Evolutionary conservation across 495 filamentous ascomycete species (phyloP).

Genomic region (Oleoguttula mirabilis): DNA sequence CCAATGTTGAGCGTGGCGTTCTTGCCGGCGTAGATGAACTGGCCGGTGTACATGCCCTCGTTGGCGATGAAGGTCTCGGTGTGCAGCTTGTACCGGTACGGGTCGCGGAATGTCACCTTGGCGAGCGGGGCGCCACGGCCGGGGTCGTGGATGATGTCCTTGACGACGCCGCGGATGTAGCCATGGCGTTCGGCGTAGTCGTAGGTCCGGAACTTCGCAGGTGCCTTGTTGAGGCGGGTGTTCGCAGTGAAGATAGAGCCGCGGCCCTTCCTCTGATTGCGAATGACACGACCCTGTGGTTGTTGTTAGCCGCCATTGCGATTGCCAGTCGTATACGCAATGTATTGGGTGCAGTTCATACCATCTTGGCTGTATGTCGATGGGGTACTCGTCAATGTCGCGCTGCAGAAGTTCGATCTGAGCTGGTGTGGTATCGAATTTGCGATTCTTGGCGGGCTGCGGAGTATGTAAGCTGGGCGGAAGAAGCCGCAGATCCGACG

Average conservation of each 20-base stretch:
- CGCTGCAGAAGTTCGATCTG: too few relatives aligned
- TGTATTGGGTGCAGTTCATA: too few relatives aligned
- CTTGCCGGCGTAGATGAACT: constrained; percentile 99
- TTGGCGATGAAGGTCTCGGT: constrained; percentile 80
- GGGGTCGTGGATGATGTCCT: constrained; percentile 98
- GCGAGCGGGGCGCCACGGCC: constrained; percentile 96
- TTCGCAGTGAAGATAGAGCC: constrained; percentile 93
- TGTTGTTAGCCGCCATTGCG: constrained; percentile 8
- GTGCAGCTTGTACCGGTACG: constrained; percentile 60
- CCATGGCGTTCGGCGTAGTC: constrained; percentile 94
- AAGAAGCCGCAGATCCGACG: too few relatives aligned
- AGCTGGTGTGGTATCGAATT: too few relatives aligned
- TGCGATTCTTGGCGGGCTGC: too few relatives aligned
- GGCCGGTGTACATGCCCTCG: constrained; percentile 99
- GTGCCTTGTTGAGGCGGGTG: constrained; percentile 85
- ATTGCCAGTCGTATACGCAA: too few relatives aligned
- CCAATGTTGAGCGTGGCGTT: constrained; percentile 88
- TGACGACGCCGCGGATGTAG: constrained; percentile 91
- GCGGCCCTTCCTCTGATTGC: constrained; percentile 64
- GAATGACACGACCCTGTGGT: constrained; percentile 57
- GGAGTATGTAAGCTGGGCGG: too few relatives aligned
- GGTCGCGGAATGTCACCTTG: constrained; percentile 89
- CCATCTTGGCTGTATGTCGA: neutral
- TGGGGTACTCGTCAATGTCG: too few relatives aligned
- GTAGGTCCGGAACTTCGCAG: constrained; percentile 86